A percentile compares a stretch with the other conserved stretches of the same genome.
Evolutionary conservation across 2,329 filamentous ascomycete species (phyloP).

Genomic region (Penicillium griseofulvum): DNA sequence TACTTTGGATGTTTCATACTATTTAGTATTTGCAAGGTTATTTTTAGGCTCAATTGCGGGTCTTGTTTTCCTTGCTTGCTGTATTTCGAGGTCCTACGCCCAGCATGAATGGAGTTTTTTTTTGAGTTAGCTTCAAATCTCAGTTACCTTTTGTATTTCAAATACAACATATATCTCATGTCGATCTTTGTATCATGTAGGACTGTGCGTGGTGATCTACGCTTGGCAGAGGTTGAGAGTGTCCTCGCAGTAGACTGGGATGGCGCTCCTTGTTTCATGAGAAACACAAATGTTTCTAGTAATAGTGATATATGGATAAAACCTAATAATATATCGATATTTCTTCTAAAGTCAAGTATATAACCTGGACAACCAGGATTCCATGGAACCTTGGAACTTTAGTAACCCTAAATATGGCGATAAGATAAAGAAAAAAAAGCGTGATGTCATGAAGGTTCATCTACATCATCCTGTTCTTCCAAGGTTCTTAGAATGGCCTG

Average conservation of each 20-base stretch:
- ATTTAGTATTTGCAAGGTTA: not conserved
- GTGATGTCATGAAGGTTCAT: constrained; percentile 5
- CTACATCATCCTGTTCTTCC: not conserved
- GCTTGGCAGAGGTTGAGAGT: not conserved
- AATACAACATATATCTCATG: not conserved
- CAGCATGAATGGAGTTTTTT: not conserved
- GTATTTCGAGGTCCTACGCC: not conserved
- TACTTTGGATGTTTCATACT: not conserved
- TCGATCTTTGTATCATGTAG: not conserved
- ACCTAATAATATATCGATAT: too few species aligned
- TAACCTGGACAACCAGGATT: too few species aligned
- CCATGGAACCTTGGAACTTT: too few species aligned
- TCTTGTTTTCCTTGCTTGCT: constrained; percentile 1
- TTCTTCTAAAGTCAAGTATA: too few species aligned
- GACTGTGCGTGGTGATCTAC: not conserved
- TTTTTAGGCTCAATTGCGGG: not conserved
- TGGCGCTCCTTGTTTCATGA: not conserved
- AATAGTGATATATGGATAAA: not conserved
- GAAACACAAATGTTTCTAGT: not conserved
- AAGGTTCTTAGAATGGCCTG: not conserved
- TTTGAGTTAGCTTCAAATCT: not conserved
- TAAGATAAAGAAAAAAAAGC: not conserved
- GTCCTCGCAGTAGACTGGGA: not conserved
- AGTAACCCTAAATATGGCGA: not conserved
- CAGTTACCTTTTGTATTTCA: not conserved